A percentile compares a stretch with the other conserved stretches of the same genome.
These are phyloP conservation scores for Ambrosia trifida DNA, from an alignment of 129 eudicot species.

Conservation along the genomic window DNA sequence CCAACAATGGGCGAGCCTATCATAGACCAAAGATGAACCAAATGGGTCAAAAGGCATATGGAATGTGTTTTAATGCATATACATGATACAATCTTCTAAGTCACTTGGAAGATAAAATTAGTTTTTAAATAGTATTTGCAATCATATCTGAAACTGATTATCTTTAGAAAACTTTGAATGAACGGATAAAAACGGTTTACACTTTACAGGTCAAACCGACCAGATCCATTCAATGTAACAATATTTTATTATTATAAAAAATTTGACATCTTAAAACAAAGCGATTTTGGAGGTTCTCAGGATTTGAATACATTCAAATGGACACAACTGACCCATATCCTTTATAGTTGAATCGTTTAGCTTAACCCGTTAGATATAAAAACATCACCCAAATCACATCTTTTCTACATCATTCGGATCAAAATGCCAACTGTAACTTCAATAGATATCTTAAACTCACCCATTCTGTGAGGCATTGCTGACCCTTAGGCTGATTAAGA, in stretches of 20 bases:
- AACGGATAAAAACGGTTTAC: neutral
- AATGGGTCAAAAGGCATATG: neutral
- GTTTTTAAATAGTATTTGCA: neutral
- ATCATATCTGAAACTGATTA: neutral
- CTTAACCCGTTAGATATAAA: neutral
- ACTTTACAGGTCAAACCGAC: neutral
- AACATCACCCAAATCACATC: neutral
- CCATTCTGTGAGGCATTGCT: conserved; percentile 90
- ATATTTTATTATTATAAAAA: neutral
- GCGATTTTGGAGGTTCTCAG: neutral
- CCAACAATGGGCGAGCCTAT: conserved; percentile 92
- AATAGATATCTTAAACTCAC: conserved; percentile 35
- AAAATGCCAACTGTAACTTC: neutral
- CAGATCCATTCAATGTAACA: neutral
- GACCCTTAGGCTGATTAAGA: conserved; percentile 80
- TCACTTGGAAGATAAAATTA: neutral
- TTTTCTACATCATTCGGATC: neutral
- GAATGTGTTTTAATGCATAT: neutral
- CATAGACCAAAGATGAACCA: neutral
- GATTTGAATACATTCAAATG: neutral
- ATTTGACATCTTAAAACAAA: neutral
- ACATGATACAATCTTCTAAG: neutral
- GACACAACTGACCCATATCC: neutral
- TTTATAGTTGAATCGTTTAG: neutral
- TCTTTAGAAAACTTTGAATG: neutral